Base-by-base conservation (phyloP, 2,329 filamentous ascomycete species). In the Teratosphaeria destructans region DNA sequence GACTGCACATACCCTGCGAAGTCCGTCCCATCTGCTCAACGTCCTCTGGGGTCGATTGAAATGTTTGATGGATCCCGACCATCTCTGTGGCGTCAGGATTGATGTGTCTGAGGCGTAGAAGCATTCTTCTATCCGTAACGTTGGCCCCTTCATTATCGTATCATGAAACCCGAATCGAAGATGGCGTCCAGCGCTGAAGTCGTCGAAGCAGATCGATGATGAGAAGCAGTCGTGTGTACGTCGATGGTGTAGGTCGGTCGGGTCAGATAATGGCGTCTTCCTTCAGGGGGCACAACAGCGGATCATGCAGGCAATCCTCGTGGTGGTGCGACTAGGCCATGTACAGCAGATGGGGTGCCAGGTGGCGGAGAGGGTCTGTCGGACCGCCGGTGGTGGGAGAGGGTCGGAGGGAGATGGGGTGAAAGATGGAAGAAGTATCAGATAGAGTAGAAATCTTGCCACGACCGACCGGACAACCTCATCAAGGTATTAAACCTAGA, bases 1-100 rank as follows among this genome's bases (percentile, higher is more conserved):
- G 19, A 26, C 11, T 16, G 27, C n/a, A 43, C 59, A 34, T 57
- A 65, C 63, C 52, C 55, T 56, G 8, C 62, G 54, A 12, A 65
- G 59, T 19, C 63, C 63, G 52, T 65, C 63, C 63, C 63, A 65
- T 19, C 56, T 43, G 23, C 35, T 60, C 12, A 53, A 35, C 5
- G 27, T 59, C 37, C 55, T 56, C 27, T 19, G 19, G 14, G 16
- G 32, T 12, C 62, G 59, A 27, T 60, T 39, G 39, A 61, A 64
- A n/a, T 57, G 56, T 39, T 55, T 60, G n/a, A 63, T 47, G 23
- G 52, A 32, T 19, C 52, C 32, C n/a, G 27, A 35, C 10, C 19
- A 26, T 35, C 16, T 26, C 14, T 29, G 34, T 29, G 35, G 39
- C 19, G 43, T 47, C 11, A n/a, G 29, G 12, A 19, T 19, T 26